Percentiles rank a stretch among this genome's conserved stretches.
These are phyloP conservation scores for Schizophyllum amplum DNA, from an alignment of 1,284 basidiomycete genomes.

Conservation along the genomic window DNA sequence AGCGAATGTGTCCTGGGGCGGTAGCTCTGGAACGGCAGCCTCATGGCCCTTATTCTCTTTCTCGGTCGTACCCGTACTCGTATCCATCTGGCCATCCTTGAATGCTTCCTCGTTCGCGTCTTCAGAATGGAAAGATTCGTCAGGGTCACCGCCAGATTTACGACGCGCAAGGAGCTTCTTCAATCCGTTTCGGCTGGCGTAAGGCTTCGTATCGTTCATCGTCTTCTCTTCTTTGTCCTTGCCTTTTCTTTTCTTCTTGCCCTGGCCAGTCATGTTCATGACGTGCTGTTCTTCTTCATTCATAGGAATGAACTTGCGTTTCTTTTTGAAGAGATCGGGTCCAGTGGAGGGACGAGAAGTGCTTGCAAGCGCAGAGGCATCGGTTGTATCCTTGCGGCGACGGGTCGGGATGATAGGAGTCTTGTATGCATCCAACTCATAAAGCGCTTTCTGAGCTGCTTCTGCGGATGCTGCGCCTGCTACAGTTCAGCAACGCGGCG, in stretches of 20 bases:
- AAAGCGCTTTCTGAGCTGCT: slow-evolving; percentile 48
- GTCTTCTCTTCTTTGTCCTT: slow-evolving; percentile 18
- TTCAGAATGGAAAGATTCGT: slow-evolving; percentile 21
- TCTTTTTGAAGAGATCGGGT: slow-evolving; percentile 59
- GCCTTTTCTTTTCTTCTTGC: slow-evolving; percentile 21
- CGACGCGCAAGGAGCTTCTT: slow-evolving; percentile 54
- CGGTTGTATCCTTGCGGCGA: slow-evolving; percentile 35
- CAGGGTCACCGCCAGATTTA: slow-evolving; percentile 28
- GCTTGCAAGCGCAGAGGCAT: slow-evolving; percentile 15
- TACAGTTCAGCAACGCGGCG: slow-evolving; percentile 7
- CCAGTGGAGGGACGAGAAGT: slow-evolving; percentile 29
- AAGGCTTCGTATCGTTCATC: slow-evolving; percentile 46
- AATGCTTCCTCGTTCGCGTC: slow-evolving; percentile 8
- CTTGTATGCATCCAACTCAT: slow-evolving; percentile 67
- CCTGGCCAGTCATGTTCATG: slow-evolving; percentile 23
- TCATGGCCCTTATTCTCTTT: slow-evolving; percentile 22
- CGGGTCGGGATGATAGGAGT: slow-evolving; percentile 67
- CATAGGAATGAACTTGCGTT: slow-evolving; percentile 53
- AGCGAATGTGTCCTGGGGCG: slow-evolving; percentile 24
- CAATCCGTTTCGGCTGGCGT: slow-evolving; percentile 66
- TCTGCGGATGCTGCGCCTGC: slow-evolving; percentile 24
- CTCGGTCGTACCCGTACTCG: slow-evolving; percentile 17
- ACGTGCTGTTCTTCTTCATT: slow-evolving; percentile 35
- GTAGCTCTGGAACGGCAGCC: not conserved
- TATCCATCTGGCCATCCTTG: slow-evolving; percentile 29